Evolutionary conservation across 164 flowering plant species (phyloP).

Genomic region (Nymphaea colorata): DNA sequence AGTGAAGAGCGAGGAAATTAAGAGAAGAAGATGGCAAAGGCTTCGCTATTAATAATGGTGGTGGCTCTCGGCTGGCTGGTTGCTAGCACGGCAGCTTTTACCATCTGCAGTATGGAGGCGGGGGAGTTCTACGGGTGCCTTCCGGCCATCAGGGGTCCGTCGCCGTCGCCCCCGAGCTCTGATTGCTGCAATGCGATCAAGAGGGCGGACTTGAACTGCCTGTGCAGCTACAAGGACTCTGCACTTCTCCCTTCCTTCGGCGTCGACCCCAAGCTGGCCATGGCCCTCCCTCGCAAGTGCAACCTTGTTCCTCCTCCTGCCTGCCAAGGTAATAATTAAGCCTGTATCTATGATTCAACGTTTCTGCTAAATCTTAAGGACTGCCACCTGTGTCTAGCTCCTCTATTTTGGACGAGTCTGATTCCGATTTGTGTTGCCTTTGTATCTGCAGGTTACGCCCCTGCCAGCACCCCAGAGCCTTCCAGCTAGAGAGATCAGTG

Average conservation of each 20-base stretch:
- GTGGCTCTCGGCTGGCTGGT: constrained; percentile 6
- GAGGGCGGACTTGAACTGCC: constrained; percentile 30
- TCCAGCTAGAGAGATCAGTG: neutral
- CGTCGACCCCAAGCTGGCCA: constrained; percentile 32
- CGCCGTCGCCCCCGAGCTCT: constrained; percentile 28
- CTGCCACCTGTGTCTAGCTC: neutral
- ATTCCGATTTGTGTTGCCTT: neutral
- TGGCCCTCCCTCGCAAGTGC: constrained; percentile 42
- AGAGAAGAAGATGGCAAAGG: constrained; percentile 9
- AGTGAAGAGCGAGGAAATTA: neutral
- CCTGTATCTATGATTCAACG: too few species aligned
- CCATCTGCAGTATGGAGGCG: constrained; percentile 35
- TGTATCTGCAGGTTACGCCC: neutral
- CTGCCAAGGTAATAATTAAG: constrained; percentile 16
- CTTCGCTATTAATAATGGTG: neutral
- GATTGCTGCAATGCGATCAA: constrained; percentile 30
- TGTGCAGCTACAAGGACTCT: constrained; percentile 33
- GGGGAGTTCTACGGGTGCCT: constrained; percentile 28
- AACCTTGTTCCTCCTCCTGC: constrained; percentile 19
- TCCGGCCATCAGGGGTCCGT: constrained; percentile 31
- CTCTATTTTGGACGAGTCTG: neutral
- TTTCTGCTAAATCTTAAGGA: neutral
- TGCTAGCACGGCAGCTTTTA: constrained; percentile 12
- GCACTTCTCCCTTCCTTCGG: constrained; percentile 27
- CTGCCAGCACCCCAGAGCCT: neutral